phyloP scores from a whole-genome alignment of 2,329 filamentous ascomycete species.

The Aspergillus ibericus region DNA sequence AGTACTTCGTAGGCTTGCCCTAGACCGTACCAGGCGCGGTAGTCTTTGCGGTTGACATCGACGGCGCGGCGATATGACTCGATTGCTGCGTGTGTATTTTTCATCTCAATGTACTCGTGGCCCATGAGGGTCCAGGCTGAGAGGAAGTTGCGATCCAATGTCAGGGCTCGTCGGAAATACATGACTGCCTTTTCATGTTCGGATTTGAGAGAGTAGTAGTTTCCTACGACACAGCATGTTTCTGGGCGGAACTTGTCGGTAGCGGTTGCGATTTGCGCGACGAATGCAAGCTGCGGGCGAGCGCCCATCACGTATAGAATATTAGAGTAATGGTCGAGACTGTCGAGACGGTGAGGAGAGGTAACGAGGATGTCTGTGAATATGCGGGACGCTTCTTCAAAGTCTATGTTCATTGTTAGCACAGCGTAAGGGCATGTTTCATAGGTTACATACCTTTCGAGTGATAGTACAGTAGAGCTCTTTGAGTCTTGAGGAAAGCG shows the following conservation, averaged over 20 bases:
- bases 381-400: constrained; percentile 62
- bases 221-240: constrained; percentile 94
- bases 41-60: constrained; percentile 93
- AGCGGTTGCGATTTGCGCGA: constrained; percentile 85
- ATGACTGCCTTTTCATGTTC: constrained; percentile 97
- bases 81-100: constrained; percentile 96
- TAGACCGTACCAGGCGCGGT: constrained; percentile 95
- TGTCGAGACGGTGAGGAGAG: constrained; percentile 73
- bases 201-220: constrained; percentile 92
- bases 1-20: constrained; percentile 97
- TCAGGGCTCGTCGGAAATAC: constrained; percentile 91
- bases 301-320: constrained; percentile 91
- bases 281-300: constrained; percentile 84
- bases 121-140: constrained; percentile 99
- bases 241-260: constrained; percentile 96
- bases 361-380: constrained; percentile 68
- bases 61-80: constrained; percentile 95
- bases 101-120: constrained; percentile 97
- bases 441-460: constrained; percentile 57
- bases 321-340: constrained; percentile 94
- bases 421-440: neutral
- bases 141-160: constrained; percentile 83
- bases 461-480: constrained; percentile 85
- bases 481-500: constrained; percentile 86
- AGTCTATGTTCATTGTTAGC: constrained; percentile 46